A percentile compares a stretch with the other conserved stretches of the same genome.
phyloP scores from a whole-genome alignment of 805 yeast genomes.

The Candida sonorensis region DNA sequence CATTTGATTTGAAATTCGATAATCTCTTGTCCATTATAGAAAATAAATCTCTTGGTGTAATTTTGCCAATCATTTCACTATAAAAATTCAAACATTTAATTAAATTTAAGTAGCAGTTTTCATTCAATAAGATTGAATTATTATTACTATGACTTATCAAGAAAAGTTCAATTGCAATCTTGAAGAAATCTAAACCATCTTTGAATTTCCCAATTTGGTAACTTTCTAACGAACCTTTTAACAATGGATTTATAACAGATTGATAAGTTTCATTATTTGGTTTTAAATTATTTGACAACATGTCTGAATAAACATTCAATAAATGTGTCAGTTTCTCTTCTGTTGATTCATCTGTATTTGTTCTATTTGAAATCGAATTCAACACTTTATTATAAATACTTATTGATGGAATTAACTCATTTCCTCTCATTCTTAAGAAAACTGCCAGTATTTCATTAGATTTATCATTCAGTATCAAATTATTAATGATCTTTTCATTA shows the following conservation, averaged over 20 bases:
- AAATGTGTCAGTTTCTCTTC: constrained; percentile 58
- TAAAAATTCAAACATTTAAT: constrained; percentile 21
- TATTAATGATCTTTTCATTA: constrained; percentile 20
- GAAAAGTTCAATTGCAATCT: constrained; percentile 43
- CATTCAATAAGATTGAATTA: constrained; percentile 9
- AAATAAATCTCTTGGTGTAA: constrained; percentile 12
- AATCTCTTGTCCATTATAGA: constrained; percentile 10
- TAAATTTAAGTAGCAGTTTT: constrained; percentile 16
- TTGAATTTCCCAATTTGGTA: constrained; percentile 28
- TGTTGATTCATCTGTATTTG: constrained; percentile 41
- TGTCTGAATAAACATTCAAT: constrained; percentile 62
- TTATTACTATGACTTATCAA: constrained; percentile 21
- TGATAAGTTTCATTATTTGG: constrained; percentile 53
- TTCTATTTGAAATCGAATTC: constrained; percentile 44
- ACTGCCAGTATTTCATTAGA: constrained; percentile 29
- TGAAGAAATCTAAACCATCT: constrained; percentile 41
- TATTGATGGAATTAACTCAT: constrained; percentile 40
- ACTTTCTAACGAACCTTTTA: constrained; percentile 41
- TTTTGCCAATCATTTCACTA: constrained; percentile 14
- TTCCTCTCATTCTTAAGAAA: constrained; percentile 24
- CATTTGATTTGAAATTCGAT: not conserved
- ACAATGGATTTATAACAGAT: constrained; percentile 41
- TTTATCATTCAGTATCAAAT: constrained; percentile 15
- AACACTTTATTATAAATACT: constrained; percentile 49
- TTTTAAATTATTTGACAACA: constrained; percentile 44